Conservation (phyloP, 1,284 basidiomycete genomes). For the Salmacisia buchloeana region DNA sequence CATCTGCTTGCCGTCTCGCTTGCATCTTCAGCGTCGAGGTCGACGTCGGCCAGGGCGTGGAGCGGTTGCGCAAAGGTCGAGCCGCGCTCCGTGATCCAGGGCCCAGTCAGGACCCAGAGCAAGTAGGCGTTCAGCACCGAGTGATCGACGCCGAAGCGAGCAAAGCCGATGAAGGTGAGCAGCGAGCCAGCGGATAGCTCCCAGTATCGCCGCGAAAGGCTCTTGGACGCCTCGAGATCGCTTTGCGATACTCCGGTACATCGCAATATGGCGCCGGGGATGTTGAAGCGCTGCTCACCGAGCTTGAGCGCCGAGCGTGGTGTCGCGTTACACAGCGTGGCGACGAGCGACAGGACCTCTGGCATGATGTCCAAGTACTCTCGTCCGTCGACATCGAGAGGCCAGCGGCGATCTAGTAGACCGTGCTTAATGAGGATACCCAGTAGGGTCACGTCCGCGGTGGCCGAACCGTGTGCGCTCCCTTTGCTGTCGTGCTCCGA, state of each 20-base stretch:
- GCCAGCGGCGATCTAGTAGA: background rate
- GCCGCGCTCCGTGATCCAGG: no score
- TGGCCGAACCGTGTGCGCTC: background rate
- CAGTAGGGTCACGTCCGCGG: background rate
- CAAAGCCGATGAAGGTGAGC: no score
- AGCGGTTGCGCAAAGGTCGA: background rate
- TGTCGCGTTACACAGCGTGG: background rate
- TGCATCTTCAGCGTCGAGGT: background rate
- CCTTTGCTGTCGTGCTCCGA: no score
- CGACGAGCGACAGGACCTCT: background rate
- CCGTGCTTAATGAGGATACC: slow-evolving; percentile 1
- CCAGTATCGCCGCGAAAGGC: no score
- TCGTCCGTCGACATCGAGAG: background rate
- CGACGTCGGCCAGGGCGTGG: background rate
- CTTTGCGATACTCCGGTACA: background rate
- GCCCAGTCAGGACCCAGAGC: no score
- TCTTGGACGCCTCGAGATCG: background rate
- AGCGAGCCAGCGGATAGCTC: no score
- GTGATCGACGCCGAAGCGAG: no score
- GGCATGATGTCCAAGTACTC: background rate
- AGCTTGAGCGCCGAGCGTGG: slow-evolving; percentile 3
- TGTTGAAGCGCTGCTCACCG: background rate
- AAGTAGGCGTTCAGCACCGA: no score
- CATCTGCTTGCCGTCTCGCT: no score
- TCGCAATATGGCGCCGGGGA: background rate